Evolutionary conservation across 805 yeast genomes (phyloP).

Genomic region (Yarrowia phangngaensis): DNA sequence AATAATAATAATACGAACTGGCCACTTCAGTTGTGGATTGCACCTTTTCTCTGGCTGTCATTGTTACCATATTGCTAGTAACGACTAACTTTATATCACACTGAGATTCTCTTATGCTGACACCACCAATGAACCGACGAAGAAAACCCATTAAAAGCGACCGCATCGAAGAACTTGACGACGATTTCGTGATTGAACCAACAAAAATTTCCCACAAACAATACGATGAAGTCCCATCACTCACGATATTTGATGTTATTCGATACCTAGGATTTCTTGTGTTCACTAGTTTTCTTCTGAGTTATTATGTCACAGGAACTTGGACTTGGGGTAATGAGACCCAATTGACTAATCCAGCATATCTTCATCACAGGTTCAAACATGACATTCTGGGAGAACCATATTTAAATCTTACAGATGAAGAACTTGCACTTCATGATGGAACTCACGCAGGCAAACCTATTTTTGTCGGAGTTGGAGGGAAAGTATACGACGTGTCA

Average conservation of each 20-base stretch:
- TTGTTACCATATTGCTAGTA: too few relatives aligned
- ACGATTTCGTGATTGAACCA: conserved; percentile 12
- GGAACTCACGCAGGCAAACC: conserved; percentile 51
- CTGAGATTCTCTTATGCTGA: too few relatives aligned
- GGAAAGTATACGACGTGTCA: conserved; percentile 62
- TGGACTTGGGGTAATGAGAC: conserved; percentile 61
- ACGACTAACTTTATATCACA: too few relatives aligned
- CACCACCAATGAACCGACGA: conserved; percentile 14
- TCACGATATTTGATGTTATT: conserved; percentile 43
- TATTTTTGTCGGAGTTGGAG: conserved; percentile 56
- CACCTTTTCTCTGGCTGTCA: too few relatives aligned
- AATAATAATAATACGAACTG: too few relatives aligned
- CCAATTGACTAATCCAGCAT: conserved; percentile 46
- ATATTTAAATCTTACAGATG: conserved; percentile 43
- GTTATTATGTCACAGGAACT: conserved; percentile 57
- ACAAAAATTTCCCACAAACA: too few relatives aligned
- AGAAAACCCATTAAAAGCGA: conserved; percentile 4
- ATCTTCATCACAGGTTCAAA: conserved; percentile 38
- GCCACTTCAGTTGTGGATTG: too few relatives aligned
- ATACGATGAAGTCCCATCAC: too few relatives aligned
- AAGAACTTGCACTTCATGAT: conserved; percentile 48
- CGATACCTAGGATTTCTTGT: conserved; percentile 48
- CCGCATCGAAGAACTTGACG: conserved; percentile 18
- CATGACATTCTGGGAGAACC: conserved; percentile 29
- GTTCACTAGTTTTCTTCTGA: conserved; percentile 47